Evolutionary conservation across 2,329 filamentous ascomycete genomes (phyloP), one percentile per base, ranked within the genome.

Genomic region (Talaromyces albobiverticillius): DNA sequence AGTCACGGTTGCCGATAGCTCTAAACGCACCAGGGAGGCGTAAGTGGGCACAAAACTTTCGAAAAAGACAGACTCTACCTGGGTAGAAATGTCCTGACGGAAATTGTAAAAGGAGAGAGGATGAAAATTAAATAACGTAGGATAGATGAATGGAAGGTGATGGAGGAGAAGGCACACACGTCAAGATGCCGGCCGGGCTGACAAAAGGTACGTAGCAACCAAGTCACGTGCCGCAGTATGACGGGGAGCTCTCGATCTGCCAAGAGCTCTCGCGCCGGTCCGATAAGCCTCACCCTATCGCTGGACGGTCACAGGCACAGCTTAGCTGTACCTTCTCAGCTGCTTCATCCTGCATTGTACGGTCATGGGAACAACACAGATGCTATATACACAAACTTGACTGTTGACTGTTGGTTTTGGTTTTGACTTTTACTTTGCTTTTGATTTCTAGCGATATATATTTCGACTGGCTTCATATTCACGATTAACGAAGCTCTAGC

Each of bases 111-210:
- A 43, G 16, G 41, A 23, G 20, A 14, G 22, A 32, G 14, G 42
- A 55, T 48, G 53, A 34, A 41, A 46, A 51, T 23, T 47, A 57
- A 53, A 60, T 43, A 54, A 56, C 46, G 55, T 54, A 56, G 48
- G 53, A 52, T 61, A 57, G 53, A 62, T 53, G 53, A 57, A 57
- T 61, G 51, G 60, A 62, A 56, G 54, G 56, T 53, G 63, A 53
- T 60, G 59, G 55, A 29, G 57, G 64, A 53, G 46, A 41, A 26
- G 20, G 59, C 59, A 56, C 64, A 68, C 66, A 68, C 66, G 66
- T 68, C 66, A 68, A 67, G 46, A 26, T 9, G 23, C 26, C 59
- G 64, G 54, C 52, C 57, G 62, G 65, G 65, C 64, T 65, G 61
- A 62, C 54, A 52, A 56, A 59, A 59, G 16, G 36, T 23, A 51